Base-by-base conservation (phyloP, 2,329 filamentous ascomycete species). In the Aureobasidium musti region DNA sequence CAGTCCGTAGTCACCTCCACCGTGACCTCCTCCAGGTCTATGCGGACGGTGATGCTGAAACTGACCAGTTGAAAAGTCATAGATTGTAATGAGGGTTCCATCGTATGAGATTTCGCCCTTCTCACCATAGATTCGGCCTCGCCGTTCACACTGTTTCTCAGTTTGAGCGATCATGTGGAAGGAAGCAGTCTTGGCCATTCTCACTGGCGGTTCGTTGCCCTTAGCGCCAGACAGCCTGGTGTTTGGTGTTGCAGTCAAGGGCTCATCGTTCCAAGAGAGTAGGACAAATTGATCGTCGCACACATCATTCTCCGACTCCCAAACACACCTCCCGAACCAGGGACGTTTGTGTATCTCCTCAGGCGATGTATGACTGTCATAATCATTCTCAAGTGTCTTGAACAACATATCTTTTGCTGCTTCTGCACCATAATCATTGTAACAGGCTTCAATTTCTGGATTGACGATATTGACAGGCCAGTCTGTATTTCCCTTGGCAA, bases 81-180 rank as follows among this genome's bases (percentile, higher is more conserved):
- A 87, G 1, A 96, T 83, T 1, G 83, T 86, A 77, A 98, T 97
- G 0, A 82, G 87, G 23, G 82, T 81, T 63, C 90, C 92, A 79
- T 98, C 92, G 70, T 96, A 95, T 71, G 87, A 86, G 33, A 98
- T 86, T 78, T 98, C 94, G 50, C 94, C 95, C 60, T 87, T 82
- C 0, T 90, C 91, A 57, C 95, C 95, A 78, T 97, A 97, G 54
- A 97, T 87, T 68, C 91, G 82, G 0, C 91, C 92, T 67, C 92
- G 89, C 3, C 95, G 87, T 70, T 96, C 86, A 76, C 94, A 98
- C 71, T 96, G 89, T 74, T 89, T 89, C 74, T 91, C 88, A 0
- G 93, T 96, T 68, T 93, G 91, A 1, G 94, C 92, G 2, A 94
- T 89, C 94, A 98, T 97, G 78, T 98, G 94, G 75, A 98, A 91